Percentiles rank a stretch among this genome's conserved stretches.
Conservation (phyloP, 148 eudicot genomes). For the Camellia sinensis region DNA sequence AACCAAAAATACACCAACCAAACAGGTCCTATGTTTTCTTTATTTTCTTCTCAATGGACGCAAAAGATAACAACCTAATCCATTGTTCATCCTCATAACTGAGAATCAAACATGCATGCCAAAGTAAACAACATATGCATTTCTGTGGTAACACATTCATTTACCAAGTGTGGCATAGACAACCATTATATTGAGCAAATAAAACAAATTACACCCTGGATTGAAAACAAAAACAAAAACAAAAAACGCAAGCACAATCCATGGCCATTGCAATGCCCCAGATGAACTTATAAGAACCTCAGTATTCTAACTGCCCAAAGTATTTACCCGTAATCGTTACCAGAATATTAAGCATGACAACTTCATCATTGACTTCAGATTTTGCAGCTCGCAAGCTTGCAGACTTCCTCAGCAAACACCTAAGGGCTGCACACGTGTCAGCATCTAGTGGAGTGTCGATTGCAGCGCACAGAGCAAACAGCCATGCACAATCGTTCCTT, state of each 20-base stretch:
- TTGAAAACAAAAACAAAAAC: not conserved
- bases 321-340: slow-evolving; percentile 64
- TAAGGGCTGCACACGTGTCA: slow-evolving; percentile 70
- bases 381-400: slow-evolving; percentile 69
- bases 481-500: slow-evolving; percentile 62
- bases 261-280: not conserved
- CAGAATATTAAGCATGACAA: slow-evolving; percentile 69
- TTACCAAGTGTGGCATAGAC: too few relatives aligned
- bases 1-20: too few relatives aligned
- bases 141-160: too few relatives aligned
- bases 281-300: slow-evolving; percentile 1
- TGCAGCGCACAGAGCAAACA: slow-evolving; percentile 75
- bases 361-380: slow-evolving; percentile 67
- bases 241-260: not conserved
- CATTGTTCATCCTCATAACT: too few relatives aligned
- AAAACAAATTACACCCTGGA: not conserved
- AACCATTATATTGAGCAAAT: too few relatives aligned
- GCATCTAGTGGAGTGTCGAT: slow-evolving; percentile 81
- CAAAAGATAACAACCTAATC: too few relatives aligned
- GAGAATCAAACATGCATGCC: too few relatives aligned
- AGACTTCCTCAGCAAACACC: slow-evolving; percentile 72
- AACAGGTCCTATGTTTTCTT: too few relatives aligned
- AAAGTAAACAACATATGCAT: too few relatives aligned
- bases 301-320: slow-evolving; percentile 68
- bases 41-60: too few relatives aligned